Evolutionary conservation across 495 filamentous ascomycete species (phyloP), one percentile per base, ranked within the genome.

Genomic region (Hypoxylon lenormandii): DNA sequence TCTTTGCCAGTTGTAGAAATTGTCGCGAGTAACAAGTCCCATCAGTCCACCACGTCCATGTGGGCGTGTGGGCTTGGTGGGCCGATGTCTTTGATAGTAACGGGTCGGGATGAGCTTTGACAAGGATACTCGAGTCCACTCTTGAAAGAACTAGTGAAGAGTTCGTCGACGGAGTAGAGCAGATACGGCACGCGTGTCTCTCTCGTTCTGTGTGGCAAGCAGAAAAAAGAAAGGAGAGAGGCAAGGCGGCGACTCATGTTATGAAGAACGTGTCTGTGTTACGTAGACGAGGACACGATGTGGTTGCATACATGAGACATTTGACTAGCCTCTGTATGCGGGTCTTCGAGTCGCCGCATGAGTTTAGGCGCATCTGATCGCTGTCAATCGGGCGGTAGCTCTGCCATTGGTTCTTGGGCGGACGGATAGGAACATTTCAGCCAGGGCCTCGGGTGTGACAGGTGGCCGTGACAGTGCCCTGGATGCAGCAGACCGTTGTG

Each of bases 241-340:
- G 37, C n/a, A 72, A 48, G 57, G 53, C 40, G 15, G 46, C 46
- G 28, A 59, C 45, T 53, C 56, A 64, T 56, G 57, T 23, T 28
- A 64, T 59, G 45, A 37, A 58, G 45, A 64, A 59, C 40, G 30
- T 54, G 52, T 47, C 56, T 15, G 42, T 42, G 48, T 52, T 30
- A 55, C 62, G 40, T 18, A 64, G 63, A 68, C 58, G 64, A 72
- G 57, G 69, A 67, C 63, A 63, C 59, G 64, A 62, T 63, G 59
- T 64, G 58, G 69, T 64, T 72, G 63, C 69, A 49, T 66, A 61
- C 62, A 55, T 59, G 54, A 66, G 57, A 59, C 47, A 59, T 63
- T 56, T 49, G 18, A 45, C 50, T 60, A 42, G 23, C 7, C 10
- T 18, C 5, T 10, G 5, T 33, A 61, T 61, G 64, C 50, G 51